A percentile compares a stretch with the other conserved stretches of the same genome.
Evolutionary conservation across 495 filamentous ascomycete species (phyloP).

Genomic region (Neurospora tetraspora): DNA sequence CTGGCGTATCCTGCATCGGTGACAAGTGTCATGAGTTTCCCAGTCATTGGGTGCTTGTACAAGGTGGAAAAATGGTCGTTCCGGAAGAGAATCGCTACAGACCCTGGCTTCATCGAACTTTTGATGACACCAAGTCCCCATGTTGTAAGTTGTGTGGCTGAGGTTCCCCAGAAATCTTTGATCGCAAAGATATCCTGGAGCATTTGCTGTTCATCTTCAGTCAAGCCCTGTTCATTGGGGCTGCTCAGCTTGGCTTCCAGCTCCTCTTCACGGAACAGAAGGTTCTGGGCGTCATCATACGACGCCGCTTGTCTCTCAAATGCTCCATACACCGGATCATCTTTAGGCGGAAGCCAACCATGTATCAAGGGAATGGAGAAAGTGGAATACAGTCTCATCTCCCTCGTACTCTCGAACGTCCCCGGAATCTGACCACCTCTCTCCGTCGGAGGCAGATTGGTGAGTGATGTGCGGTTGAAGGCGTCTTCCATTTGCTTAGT

Average conservation of each 20-base stretch:
- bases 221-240: conserved; percentile 32
- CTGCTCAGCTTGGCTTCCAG: conserved; percentile 66
- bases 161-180: conserved; percentile 65
- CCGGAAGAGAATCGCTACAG: conserved; percentile 81
- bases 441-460: conserved; percentile 32
- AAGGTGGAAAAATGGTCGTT: conserved; percentile 96
- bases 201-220: conserved; percentile 57
- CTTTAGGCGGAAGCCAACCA: conserved; percentile 71
- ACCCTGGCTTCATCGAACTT: conserved; percentile 54
- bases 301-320: conserved; percentile 62
- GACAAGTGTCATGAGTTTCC: conserved; percentile 66
- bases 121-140: conserved; percentile 68
- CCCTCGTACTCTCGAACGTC: conserved; percentile 69
- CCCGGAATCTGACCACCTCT: conserved; percentile 47
- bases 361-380: conserved; percentile 88
- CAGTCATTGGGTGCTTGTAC: conserved; percentile 66
- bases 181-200: conserved; percentile 75
- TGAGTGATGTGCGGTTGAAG: conserved; percentile 32
- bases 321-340: conserved; percentile 52
- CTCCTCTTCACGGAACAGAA: conserved; percentile 81
- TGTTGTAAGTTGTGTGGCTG: conserved; percentile 76
- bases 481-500: conserved; percentile 27
- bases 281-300: conserved; percentile 82
- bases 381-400: conserved; percentile 78
- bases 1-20: conserved; percentile 85